Base-by-base conservation (phyloP, 306 rosid genomes). In the Acacia acuminata region DNA sequence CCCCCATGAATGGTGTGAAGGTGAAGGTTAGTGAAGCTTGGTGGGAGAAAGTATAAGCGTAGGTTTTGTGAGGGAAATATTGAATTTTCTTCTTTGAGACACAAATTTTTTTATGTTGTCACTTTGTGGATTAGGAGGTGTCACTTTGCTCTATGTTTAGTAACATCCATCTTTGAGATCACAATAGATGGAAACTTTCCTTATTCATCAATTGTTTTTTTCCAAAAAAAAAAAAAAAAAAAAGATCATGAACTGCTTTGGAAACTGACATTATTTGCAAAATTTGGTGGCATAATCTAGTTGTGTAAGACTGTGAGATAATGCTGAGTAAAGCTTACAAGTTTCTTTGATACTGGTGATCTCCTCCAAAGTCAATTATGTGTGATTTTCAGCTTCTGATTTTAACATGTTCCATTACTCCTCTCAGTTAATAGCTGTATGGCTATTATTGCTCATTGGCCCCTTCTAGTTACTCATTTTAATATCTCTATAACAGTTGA, bases 341-440 rank as follows among this genome's bases (percentile, higher is more conserved):
- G 73, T 72, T 80, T 48, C 30, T 60, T 22, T 60, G 20, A 61
- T 34, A 17, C 50, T 32, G 77, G 79, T 66, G 53, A 22, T 80
- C 17, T 72, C 63, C 36, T 53, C n/a, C 10, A 51, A 51, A 5
- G n/a, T 34, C 25, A 15, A 68, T 63, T 16, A 72, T 61, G 56
- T 74, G 53, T 81, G 25, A 65, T 48, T 73, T 25, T 75, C 58
- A 81, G 68, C 55, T 50, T 81, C 79, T 81, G 47, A 66, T 67
- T 75, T 27, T 67, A 14, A 42, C 14, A 43, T 42, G 55, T 71
- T 68, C 20, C 22, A 20, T 70, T 70, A 16, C 61, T 16, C 61
- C 58, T 72, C 12, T 82, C 58, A 19, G 47, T 19, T 71, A 82
- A 38, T 32, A 42, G 22, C 32, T 25, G 53, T 12, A 66, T 15